Evolutionary conservation across 495 filamentous ascomycete species (phyloP), one percentile per base, ranked within the genome.

Genomic region (Penicillium pancosmium): DNA sequence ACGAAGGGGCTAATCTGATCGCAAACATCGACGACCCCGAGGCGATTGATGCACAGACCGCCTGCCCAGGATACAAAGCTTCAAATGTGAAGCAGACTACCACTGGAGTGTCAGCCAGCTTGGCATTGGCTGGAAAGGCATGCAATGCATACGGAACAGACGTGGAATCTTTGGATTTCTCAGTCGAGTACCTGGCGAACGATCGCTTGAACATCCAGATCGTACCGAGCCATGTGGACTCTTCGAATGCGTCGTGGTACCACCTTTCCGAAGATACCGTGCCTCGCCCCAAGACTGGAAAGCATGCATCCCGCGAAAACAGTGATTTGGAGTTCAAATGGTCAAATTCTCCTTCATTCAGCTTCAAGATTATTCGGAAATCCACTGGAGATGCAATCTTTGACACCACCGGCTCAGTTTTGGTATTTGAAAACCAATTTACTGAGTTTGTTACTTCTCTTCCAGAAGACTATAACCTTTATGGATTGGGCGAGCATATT

Each of bases 11-110:
- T 18, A 74, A 79, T 16, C 59, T 91, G 35, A 71, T 91, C 25
- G 88, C 91, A 36, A 78, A 91, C 65, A 82, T 93, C 65, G 63
- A 85, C 43, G 90, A 93, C 61, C 86, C 89, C 10, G 48, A 88
- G 35, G 90, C 91, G 15, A 74, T 88, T 51, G 75, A 91, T 69
- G 82, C 87, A 2, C 91, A 94, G 69, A 73, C 78, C 3, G 84
- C 86, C 2, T 88, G 86, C 64, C 86, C 86, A 19, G 86, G 86
- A 1, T 88, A 88, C 64, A 83, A 63, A 46, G 86, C 84, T 3
- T 78, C 73, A 5, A 72, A 82, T 60, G 75, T 86, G 12, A 55
- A 76, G 34, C 61, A 74, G 12, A 79, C 71, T n/a, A 36, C 63
- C 10, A 54, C 68, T 44, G 84, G 84, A 10, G 70, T 87, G 31